Conservation (phyloP, 352 stramenopile genomes). For the Pythium sukuiense region DNA sequence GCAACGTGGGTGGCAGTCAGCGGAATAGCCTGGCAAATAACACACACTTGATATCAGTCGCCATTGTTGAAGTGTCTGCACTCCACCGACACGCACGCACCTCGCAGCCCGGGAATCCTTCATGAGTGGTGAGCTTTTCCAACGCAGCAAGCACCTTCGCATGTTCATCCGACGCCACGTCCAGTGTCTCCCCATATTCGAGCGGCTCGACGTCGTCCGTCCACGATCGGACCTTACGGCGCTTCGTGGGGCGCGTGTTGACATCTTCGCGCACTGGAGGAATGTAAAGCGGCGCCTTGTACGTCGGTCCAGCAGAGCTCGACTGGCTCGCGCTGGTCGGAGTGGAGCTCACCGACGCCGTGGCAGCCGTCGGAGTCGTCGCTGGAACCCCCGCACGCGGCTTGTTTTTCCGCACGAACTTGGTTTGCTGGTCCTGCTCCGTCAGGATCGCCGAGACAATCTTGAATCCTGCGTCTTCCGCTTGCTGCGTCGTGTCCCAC, state of each 20-base stretch:
- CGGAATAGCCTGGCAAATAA: slow-evolving; percentile 57
- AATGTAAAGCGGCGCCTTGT: slow-evolving; percentile 75
- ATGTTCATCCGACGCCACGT: slow-evolving; percentile 67
- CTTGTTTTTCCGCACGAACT: slow-evolving; percentile 55
- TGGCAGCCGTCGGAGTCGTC: slow-evolving; percentile 22
- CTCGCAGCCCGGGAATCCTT: slow-evolving; percentile 85
- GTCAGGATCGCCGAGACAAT: slow-evolving; percentile 70
- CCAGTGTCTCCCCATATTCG: slow-evolving; percentile 57
- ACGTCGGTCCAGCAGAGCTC: slow-evolving; percentile 34
- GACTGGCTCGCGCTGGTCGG: slow-evolving; percentile 22
- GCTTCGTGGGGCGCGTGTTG: slow-evolving; percentile 57
- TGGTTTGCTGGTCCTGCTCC: slow-evolving; percentile 56
- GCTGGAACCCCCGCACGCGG: slow-evolving; percentile 4
- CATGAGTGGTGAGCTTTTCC: slow-evolving; percentile 65
- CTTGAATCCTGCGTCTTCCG: slow-evolving; percentile 37
- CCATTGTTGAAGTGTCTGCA: neutral
- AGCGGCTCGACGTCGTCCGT: slow-evolving; percentile 75
- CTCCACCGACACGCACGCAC: slow-evolving; percentile 27
- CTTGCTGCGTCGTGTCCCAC: slow-evolving; percentile 53
- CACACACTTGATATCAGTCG: slow-evolving; percentile 1
- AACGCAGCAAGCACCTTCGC: slow-evolving; percentile 47
- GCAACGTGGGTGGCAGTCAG: slow-evolving; percentile 83
- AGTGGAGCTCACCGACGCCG: slow-evolving; percentile 26
- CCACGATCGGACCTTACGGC: slow-evolving; percentile 87
- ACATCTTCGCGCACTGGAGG: slow-evolving; percentile 55